Percentiles rank a stretch among this genome's conserved stretches.
phyloP scores from a whole-genome alignment of 805 yeast genomes.

The Torulaspora maleeae region DNA sequence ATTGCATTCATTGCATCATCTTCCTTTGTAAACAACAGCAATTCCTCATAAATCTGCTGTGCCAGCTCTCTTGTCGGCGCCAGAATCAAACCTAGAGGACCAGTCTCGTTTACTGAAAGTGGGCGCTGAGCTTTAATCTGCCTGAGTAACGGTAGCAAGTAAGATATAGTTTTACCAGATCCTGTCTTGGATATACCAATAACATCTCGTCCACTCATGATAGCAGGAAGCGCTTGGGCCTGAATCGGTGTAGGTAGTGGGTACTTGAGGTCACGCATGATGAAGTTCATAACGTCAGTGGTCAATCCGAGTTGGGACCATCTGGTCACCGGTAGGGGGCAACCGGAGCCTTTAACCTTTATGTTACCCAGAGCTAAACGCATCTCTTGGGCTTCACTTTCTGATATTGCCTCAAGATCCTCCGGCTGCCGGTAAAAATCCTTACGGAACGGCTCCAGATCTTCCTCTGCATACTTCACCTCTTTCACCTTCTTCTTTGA shows the following conservation, averaged over 20 bases:
- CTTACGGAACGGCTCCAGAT: constrained; percentile 54
- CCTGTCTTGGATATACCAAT: constrained; percentile 96
- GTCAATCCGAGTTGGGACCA: constrained; percentile 87
- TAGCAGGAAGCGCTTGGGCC: constrained; percentile 82
- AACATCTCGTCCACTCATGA: constrained; percentile 85
- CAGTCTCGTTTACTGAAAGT: constrained; percentile 45
- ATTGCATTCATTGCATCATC: constrained; percentile 46
- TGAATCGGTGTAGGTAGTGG: constrained; percentile 80
- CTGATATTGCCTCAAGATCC: constrained; percentile 45
- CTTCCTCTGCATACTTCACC: constrained; percentile 29
- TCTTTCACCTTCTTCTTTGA: constrained; percentile 36
- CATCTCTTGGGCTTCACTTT: constrained; percentile 52
- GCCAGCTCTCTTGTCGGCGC: constrained; percentile 95
- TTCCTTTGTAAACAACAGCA: constrained; percentile 46
- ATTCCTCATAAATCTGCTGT: constrained; percentile 69
- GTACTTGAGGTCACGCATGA: constrained; percentile 50
- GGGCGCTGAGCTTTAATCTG: constrained; percentile 75
- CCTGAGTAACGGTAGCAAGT: constrained; percentile 74
- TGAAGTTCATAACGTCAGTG: constrained; percentile 46
- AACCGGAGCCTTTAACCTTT: constrained; percentile 52
- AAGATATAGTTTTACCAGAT: constrained; percentile 91
- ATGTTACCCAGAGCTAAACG: constrained; percentile 59
- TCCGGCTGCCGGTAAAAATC: constrained; percentile 58
- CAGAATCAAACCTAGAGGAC: constrained; percentile 74
- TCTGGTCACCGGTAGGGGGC: constrained; percentile 60